A percentile compares a stretch with the other conserved stretches of the same genome.
These are phyloP conservation scores for Chlorencoelia australis DNA, from an alignment of 2,329 filamentous ascomycete genomes.

Conservation along the genomic window DNA sequence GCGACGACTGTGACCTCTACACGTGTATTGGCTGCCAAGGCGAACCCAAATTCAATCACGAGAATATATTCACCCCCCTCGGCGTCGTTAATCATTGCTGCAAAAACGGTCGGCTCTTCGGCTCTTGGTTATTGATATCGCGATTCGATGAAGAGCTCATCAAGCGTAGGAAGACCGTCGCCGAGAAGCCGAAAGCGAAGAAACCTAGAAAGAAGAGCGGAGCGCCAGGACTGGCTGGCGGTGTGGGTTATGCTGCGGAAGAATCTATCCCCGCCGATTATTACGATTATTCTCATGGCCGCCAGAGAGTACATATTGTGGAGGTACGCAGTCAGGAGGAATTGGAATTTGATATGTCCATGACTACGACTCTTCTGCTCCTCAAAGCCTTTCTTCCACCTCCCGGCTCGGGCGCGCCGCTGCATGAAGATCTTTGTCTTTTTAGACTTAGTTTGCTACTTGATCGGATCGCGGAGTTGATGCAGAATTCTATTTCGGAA, in stretches of 20 bases:
- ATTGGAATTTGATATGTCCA: too few species aligned
- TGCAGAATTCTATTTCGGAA: slow-evolving; percentile 7
- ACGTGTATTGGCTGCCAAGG: background rate
- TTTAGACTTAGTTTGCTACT: slow-evolving; percentile 4
- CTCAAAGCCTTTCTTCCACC: too few species aligned
- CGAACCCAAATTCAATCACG: background rate
- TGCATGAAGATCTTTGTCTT: too few species aligned
- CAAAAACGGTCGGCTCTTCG: background rate
- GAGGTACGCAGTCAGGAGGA: too few species aligned
- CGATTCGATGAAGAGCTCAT: too few species aligned
- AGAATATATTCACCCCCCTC: background rate
- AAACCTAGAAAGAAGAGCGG: background rate
- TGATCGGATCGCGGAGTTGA: slow-evolving; percentile 1
- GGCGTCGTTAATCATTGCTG: slow-evolving; percentile 1
- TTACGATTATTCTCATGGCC: background rate
- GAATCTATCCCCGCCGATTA: background rate
- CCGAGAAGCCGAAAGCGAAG: too few species aligned
- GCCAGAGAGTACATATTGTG: too few species aligned
- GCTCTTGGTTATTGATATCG: slow-evolving; percentile 1
- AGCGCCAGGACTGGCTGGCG: background rate
- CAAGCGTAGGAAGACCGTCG: too few species aligned
- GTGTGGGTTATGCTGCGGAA: background rate
- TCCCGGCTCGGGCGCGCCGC: too few species aligned
- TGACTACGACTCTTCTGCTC: too few species aligned
- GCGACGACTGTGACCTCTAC: background rate